Evolutionary conservation across 768 basidiomycete species (phyloP), one percentile per base, ranked within the genome.

Genomic region (Leccinum rimulosum): DNA sequence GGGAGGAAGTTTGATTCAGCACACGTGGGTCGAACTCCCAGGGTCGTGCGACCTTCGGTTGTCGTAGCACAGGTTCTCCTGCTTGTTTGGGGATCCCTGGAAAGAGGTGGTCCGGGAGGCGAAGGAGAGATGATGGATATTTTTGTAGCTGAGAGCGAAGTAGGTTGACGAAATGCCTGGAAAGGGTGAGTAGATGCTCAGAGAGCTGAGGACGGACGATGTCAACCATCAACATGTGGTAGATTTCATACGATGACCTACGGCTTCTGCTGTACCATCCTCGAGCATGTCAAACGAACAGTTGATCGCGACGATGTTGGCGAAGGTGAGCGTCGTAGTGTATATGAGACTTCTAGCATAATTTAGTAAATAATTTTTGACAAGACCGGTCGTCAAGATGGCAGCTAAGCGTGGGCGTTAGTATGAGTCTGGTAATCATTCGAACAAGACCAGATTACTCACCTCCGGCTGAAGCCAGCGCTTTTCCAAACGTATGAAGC

Each of bases 401-500:
- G 92, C 91, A 49, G 95, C 95, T 88, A 55, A 2, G 33, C 30
- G 49, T 30, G 5, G 28, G 14, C 19, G 40, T 35, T 6, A 22
- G 22, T 22, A 47, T 33, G 19, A 45, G 11, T 19, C 19, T 14
- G 25, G 33, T n/a, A 6, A 6, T 12, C 6, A 27, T 12, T 6
- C 6, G 19, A 25, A 22, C 35, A 28, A 33, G 38, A 54, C 3
- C 3, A 22, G 1, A 33, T 19, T 25, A 79, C 90, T 62, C 58
- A 94, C 95, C 93, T 66, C 95, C 95, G 0, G 86, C 87, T 4
- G 85, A 85, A 14, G 87, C 92, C 45, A 96, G 75, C 0, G 91
- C 93, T 72, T 98, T 98, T 2, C 95, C 95, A 73, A 98, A 98
- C 0, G 95, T 98, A 70, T 92, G 89, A 45, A 98, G 75, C 48